A percentile compares a stretch with the other conserved stretches of the same genome.
Evolutionary conservation across 345 rosid species (phyloP).

Genomic region (Rhodomyrtus tomentosa): DNA sequence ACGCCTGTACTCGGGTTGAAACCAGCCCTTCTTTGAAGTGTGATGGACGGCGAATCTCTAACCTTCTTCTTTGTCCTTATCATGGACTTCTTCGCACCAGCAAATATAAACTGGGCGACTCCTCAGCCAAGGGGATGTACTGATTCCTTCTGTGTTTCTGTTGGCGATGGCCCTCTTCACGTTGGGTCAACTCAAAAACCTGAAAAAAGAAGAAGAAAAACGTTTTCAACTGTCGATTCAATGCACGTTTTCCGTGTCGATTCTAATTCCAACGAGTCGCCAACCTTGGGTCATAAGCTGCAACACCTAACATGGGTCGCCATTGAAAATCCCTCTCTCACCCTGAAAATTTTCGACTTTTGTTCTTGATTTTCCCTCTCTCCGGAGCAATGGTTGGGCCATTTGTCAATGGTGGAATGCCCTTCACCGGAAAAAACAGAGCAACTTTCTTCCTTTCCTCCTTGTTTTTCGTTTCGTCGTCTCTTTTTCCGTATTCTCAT

Average conservation of each 20-base stretch:
- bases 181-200: background rate
- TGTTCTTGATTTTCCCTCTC: background rate
- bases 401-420: background rate
- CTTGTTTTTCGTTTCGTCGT: conserved; percentile 7
- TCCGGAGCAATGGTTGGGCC: background rate
- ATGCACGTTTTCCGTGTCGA: background rate
- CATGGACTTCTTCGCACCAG: background rate
- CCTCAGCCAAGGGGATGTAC: too few species aligned
- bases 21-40: background rate
- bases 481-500: conserved; percentile 10
- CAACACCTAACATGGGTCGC: background rate
- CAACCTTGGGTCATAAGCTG: background rate
- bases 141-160: background rate
- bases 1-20: background rate
- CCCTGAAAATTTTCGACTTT: background rate
- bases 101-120: background rate
- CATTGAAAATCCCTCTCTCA: background rate
- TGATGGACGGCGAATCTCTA: background rate
- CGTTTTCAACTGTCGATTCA: background rate
- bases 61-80: background rate
- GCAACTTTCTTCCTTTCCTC: background rate
- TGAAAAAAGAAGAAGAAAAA: background rate
- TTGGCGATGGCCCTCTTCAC: background rate
- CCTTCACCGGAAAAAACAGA: background rate
- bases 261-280: background rate